Conservation (phyloP, 768 basidiomycete genomes). For the Mrakia gelida region DNA sequence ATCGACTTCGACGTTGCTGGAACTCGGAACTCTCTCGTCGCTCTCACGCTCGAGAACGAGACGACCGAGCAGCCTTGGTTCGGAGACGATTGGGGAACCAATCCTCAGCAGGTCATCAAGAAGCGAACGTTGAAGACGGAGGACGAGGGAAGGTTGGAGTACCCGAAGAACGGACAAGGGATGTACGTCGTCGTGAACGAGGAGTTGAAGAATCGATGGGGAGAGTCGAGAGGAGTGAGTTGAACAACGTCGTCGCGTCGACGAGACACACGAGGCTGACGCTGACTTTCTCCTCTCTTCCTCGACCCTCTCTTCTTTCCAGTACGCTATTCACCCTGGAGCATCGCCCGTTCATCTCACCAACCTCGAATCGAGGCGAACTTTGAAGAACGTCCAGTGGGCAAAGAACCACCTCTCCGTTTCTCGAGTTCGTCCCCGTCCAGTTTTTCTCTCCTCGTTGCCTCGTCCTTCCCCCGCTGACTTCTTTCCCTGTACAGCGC, state of each 20-base stretch:
- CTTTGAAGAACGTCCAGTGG: slow-evolving; percentile 62
- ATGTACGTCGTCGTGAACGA: slow-evolving; percentile 57
- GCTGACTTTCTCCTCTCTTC: not conserved
- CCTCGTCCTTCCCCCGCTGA: too few species aligned
- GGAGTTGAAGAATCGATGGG: slow-evolving; percentile 57
- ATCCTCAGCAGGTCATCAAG: slow-evolving; percentile 1
- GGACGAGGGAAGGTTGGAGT: slow-evolving; percentile 46
- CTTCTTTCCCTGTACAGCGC: slow-evolving; percentile 37
- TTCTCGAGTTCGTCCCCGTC: not conserved
- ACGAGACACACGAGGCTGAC: not conserved
- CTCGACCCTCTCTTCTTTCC: not conserved
- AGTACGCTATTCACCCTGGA: slow-evolving; percentile 58
- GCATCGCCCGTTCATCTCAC: slow-evolving; percentile 43
- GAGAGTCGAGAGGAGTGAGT: slow-evolving; percentile 50
- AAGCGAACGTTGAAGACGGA: not conserved
- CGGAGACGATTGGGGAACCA: slow-evolving; percentile 51
- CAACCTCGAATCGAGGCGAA: slow-evolving; percentile 55
- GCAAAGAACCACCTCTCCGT: slow-evolving; percentile 45
- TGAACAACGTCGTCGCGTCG: not conserved
- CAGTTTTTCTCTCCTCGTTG: too few species aligned
- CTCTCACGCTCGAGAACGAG: slow-evolving; percentile 54
- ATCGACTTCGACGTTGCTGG: slow-evolving; percentile 64
- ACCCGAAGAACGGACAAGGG: slow-evolving; percentile 57
- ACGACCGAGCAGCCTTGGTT: slow-evolving; percentile 56
- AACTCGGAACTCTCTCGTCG: slow-evolving; percentile 56